Percentiles rank a stretch among this genome's conserved stretches.
Conservation (phyloP, 768 basidiomycete genomes). For the Mycena galericulata region DNA sequence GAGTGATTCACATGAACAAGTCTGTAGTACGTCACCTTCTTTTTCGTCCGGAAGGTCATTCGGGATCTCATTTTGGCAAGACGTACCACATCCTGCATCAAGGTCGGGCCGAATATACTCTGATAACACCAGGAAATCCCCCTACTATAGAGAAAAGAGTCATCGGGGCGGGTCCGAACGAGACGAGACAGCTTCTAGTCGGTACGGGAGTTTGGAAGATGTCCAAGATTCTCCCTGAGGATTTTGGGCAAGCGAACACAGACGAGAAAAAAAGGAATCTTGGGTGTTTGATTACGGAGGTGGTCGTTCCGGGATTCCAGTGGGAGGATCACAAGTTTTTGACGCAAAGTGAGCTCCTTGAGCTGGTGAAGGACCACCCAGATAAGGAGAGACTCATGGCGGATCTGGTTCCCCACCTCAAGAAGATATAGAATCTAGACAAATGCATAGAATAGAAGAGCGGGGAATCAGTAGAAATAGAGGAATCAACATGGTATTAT, state of each 20-base stretch:
- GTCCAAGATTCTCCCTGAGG: slow-evolving; percentile 60
- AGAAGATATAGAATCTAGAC: neutral
- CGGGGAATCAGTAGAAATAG: too few species aligned
- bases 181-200: slow-evolving; percentile 61
- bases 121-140: slow-evolving; percentile 49
- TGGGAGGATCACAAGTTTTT: slow-evolving; percentile 66
- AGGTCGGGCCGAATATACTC: slow-evolving; percentile 63
- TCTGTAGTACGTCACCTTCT: slow-evolving; percentile 49
- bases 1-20: slow-evolving; percentile 62
- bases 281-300: slow-evolving; percentile 69
- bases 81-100: slow-evolving; percentile 65
- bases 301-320: slow-evolving; percentile 68
- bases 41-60: neutral
- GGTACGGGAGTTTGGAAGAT: slow-evolving; percentile 69
- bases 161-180: slow-evolving; percentile 57
- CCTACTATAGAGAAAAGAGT: slow-evolving; percentile 53
- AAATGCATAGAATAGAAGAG: neutral
- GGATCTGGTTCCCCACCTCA: slow-evolving; percentile 2
- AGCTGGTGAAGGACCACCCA: slow-evolving; percentile 42
- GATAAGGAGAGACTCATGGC: slow-evolving; percentile 8
- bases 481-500: too few species aligned
- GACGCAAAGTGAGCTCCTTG: slow-evolving; percentile 47
- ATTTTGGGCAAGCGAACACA: slow-evolving; percentile 41
- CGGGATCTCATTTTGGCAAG: slow-evolving; percentile 37
- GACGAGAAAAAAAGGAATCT: slow-evolving; percentile 48